Percentiles rank a stretch among this genome's conserved stretches.
Evolutionary conservation across 192 early-diverging fungal genomes (phyloP).

Genomic region (Mortierella antarctica): DNA sequence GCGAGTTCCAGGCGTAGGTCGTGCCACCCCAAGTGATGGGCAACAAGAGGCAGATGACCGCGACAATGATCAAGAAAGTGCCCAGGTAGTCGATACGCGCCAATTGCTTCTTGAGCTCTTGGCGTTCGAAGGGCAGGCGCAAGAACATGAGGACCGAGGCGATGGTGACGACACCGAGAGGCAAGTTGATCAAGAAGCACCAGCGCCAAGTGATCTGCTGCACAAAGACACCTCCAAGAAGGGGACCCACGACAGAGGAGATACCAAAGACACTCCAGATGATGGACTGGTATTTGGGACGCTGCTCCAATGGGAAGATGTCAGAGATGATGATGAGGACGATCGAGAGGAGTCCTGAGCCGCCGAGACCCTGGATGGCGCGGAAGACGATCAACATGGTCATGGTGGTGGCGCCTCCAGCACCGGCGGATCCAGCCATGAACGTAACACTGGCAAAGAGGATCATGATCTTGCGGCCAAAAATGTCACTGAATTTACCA

Average conservation of each 20-base stretch:
- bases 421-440: constrained; percentile 80
- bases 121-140: constrained; percentile 65
- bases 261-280: constrained; percentile 82
- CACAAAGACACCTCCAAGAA: constrained; percentile 87
- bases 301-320: constrained; percentile 80
- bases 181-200: constrained; percentile 90
- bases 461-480: constrained; percentile 83
- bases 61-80: constrained; percentile 54
- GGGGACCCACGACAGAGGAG: constrained; percentile 81
- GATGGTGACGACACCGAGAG: constrained; percentile 76
- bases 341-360: constrained; percentile 77
- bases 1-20: constrained; percentile 73
- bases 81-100: constrained; percentile 76
- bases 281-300: constrained; percentile 86
- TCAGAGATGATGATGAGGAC: constrained; percentile 90
- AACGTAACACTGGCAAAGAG: constrained; percentile 82
- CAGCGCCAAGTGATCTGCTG: constrained; percentile 73
- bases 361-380: constrained; percentile 86
- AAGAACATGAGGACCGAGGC: constrained; percentile 66
- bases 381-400: constrained; percentile 74
- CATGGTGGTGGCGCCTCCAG: constrained; percentile 76
- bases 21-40: constrained; percentile 80
- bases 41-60: constrained; percentile 69
- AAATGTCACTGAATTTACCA: constrained; percentile 81
- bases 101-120: constrained; percentile 68